phyloP scores from a whole-genome alignment of 352 stramenopile species.

The Plasmopara halstedii region DNA sequence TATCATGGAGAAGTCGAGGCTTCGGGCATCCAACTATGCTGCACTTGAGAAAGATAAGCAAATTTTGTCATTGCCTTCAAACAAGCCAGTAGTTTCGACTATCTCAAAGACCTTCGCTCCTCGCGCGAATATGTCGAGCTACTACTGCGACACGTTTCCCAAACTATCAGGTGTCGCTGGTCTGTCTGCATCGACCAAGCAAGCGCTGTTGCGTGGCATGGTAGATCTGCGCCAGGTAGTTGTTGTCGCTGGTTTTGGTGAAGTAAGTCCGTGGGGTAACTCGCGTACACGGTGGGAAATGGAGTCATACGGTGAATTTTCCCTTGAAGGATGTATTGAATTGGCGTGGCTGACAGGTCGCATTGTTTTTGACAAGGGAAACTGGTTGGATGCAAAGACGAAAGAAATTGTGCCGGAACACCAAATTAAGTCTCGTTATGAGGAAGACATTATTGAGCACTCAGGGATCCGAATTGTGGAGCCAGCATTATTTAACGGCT shows the following conservation, averaged over 20 bases:
- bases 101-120: conserved; percentile 27
- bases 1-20: conserved; percentile 52
- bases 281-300: conserved; percentile 86
- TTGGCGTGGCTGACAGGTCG: conserved; percentile 78
- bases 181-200: conserved; percentile 30
- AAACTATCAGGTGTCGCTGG: conserved; percentile 31
- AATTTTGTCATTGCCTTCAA: conserved; percentile 15
- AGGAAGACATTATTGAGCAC: conserved; percentile 72
- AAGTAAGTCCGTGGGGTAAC: conserved; percentile 83
- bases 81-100: conserved; percentile 6
- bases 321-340: conserved; percentile 84
- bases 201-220: conserved; percentile 56
- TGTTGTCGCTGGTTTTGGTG: conserved; percentile 79
- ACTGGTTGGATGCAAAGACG: conserved; percentile 78
- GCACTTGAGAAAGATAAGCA: conserved; percentile 38
- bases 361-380: conserved; percentile 75
- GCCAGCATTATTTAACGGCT: conserved; percentile 80
- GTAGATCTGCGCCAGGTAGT: conserved; percentile 78
- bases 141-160: conserved; percentile 69
- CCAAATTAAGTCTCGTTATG: conserved; percentile 76
- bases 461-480: conserved; percentile 81
- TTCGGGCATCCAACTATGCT: conserved; percentile 36
- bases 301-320: conserved; percentile 86
- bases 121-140: conserved; percentile 62
- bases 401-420: conserved; percentile 70